These are phyloP conservation scores for Aspergillus hiratsukae DNA, from an alignment of 2,329 filamentous ascomycete species.

Conservation along the genomic window DNA sequence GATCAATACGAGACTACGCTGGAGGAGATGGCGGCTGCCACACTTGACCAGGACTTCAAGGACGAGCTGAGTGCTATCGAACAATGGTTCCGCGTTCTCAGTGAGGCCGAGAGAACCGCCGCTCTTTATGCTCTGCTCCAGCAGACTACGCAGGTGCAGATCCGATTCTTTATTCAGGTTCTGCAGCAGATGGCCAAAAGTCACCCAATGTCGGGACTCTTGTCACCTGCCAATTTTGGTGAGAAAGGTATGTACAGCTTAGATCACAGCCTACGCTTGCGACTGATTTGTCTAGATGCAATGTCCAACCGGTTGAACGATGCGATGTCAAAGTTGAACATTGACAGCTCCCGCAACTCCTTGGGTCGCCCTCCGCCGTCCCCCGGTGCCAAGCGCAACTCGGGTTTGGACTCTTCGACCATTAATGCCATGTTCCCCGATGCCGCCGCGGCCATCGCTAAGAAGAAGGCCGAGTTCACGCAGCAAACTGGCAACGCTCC, in stretches of 20 bases:
- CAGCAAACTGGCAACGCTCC: constrained; percentile 89
- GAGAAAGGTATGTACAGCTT: constrained; percentile 69
- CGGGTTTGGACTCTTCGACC: constrained; percentile 84
- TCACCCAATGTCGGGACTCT: constrained; percentile 91
- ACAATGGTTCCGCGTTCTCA: constrained; percentile 98
- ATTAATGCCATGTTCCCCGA: constrained; percentile 99
- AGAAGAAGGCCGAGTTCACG: constrained; percentile 95
- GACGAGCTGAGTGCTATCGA: constrained; percentile 98
- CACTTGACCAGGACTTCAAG: constrained; percentile 99
- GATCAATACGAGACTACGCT: constrained; percentile 98
- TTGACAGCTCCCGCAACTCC: constrained; percentile 82
- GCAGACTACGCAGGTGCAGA: constrained; percentile 98
- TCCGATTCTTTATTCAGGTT: constrained; percentile 98
- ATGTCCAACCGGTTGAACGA: constrained; percentile 96
- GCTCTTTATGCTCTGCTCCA: constrained; percentile 92
- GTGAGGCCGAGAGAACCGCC: constrained; percentile 92
- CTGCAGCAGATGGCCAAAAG: constrained; percentile 98
- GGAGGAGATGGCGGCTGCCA: constrained; percentile 97
- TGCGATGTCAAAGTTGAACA: constrained; percentile 91
- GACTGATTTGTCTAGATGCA: constrained; percentile 59
- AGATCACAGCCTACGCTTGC: constrained; percentile 9
- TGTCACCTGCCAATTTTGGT: constrained; percentile 87
- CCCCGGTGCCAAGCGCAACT: constrained; percentile 81
- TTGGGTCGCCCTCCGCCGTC: constrained; percentile 75
- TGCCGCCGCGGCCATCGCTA: constrained; percentile 95